Base-by-base conservation (phyloP, 345 rosid species). In the Streptanthus diversifolius region DNA sequence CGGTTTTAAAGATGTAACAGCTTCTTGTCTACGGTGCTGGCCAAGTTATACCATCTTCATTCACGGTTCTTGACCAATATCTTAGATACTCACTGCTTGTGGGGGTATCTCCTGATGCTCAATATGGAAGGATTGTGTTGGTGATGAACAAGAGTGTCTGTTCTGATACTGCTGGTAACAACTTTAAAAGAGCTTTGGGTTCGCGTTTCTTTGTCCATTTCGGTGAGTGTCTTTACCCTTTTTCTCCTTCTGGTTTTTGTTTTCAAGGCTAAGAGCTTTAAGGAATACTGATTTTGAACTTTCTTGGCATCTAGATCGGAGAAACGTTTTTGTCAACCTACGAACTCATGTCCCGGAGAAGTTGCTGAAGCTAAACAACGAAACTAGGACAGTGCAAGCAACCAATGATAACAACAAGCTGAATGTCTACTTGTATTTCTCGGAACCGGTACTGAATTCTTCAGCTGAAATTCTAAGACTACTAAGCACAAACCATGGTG, bases 11-110 rank as follows among this genome's bases (percentile, higher is more conserved):
- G 18, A 66, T 64, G 52, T 77, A 79, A 68, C 92, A 93, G 98
- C 88, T 93, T 76, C 82, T 91, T 57, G 96, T 91, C 49, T 93
- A 93, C 63, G 98, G 97, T 47, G 82, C 87, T 68, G 98, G 92
- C 76, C 81, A 89, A 82, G 89, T 93, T 27, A 77, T 91, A 65
- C 96, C 98, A 17, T 85, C 97, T 53, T 88, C 96, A 0, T 29
- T 91, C 41, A 71, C 82, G 35, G 68, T 82, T 74, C 70, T 89
- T 74, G 79, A 83, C 78, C 79, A 81, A 36, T 79, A 82, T 77
- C 85, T 93, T 51, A 75, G 74, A 68, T 93, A 93, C 74, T 81
- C 87, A 11, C 86, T 93, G 68, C 79, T 85, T 53, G 95, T 93
- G 80, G 82, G 79, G 41, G 72, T 91, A 67, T 83, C 90, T 21